Evolutionary conservation across 768 basidiomycete species (phyloP).

Genomic region (Cystofilobasidium bisporidii): DNA sequence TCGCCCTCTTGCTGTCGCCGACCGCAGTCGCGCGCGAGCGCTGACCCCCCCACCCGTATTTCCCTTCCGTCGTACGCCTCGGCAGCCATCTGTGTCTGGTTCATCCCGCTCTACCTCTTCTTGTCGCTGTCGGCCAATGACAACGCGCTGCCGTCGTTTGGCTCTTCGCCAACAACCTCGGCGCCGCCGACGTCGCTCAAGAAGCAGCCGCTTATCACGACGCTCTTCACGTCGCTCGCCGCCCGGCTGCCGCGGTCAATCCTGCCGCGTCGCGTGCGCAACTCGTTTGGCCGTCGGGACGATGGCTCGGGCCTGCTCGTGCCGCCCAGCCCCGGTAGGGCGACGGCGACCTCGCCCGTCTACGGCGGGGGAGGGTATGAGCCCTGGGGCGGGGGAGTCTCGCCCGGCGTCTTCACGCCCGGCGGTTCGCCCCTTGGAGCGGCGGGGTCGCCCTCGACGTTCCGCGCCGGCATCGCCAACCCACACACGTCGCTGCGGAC

Average conservation of each 20-base stretch:
- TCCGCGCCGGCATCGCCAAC: background rate
- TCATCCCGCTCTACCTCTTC: conserved; percentile 81
- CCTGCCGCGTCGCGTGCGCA: background rate
- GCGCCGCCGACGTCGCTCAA: background rate
- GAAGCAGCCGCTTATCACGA: conserved; percentile 1
- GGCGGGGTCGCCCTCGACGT: background rate
- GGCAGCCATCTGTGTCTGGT: conserved; percentile 43
- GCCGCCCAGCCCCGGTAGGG: background rate
- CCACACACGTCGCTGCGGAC: background rate
- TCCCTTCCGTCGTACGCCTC: too few relatives aligned
- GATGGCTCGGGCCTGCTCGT: background rate
- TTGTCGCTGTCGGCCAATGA: conserved; percentile 93
- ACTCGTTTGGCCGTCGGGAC: background rate
- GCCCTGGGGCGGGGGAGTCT: background rate
- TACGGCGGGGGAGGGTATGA: background rate
- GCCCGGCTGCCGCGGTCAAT: background rate
- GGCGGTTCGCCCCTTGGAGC: background rate
- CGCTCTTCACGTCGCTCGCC: background rate
- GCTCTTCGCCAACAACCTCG: conserved; percentile 26
- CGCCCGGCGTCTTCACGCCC: background rate
- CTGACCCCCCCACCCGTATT: too few relatives aligned
- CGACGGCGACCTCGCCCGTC: background rate
- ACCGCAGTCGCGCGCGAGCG: too few relatives aligned
- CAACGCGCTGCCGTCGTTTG: conserved; percentile 65
- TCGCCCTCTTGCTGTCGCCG: background rate